Evolutionary conservation across 2,329 filamentous ascomycete species (phyloP), one percentile per base, ranked within the genome.

Genomic region (Cladosporium sp.): DNA sequence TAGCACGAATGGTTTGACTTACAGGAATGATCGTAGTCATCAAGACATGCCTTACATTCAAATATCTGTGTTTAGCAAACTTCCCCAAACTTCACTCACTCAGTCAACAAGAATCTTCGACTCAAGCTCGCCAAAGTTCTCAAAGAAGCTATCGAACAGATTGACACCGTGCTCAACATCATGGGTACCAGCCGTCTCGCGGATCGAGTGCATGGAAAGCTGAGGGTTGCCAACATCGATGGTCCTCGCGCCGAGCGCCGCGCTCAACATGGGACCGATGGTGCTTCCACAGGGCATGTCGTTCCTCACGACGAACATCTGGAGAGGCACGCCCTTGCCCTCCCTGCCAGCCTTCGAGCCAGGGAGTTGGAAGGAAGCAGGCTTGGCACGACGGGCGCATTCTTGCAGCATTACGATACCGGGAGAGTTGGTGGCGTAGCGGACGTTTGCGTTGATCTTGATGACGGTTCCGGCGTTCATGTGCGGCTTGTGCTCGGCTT

Each of bases 391-490:
- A 65, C 84, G 82, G 1, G 95, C 95, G 49, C 90, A 89, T 81
- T 98, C 93, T 79, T 97, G 91, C 13, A 99, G 79, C 36, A 99
- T 83, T 8, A 96, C 94, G 71, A 98, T 96, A 39, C 95, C 95
- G 1, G 95, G 95, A 0, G 92, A 92, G 82, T 97, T 98, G 63
- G 95, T 99, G 32, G 94, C 93, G 80, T 99, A 99, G 68, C 93
- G 90, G 71, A 95, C 92, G 78, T 98, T 99, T 68, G 95, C 95
- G 76, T 99, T 99, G 83, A 99, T 86, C 82, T 99, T 99, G 83
- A 99, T 93, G 54, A 98, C 94, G 4, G 92, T 92, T 60, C 95
- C 95, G 78, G 92, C 91, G 85, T 99, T 99, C 86, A 99, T 96
- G 79, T 93, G 89, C 5, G 95, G 95, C 70, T 91, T 88, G 80